Percentiles rank a stretch among this genome's conserved stretches.
Conservation (phyloP, 345 rosid species). For the rapeseed (Brassica napus) region DNA sequence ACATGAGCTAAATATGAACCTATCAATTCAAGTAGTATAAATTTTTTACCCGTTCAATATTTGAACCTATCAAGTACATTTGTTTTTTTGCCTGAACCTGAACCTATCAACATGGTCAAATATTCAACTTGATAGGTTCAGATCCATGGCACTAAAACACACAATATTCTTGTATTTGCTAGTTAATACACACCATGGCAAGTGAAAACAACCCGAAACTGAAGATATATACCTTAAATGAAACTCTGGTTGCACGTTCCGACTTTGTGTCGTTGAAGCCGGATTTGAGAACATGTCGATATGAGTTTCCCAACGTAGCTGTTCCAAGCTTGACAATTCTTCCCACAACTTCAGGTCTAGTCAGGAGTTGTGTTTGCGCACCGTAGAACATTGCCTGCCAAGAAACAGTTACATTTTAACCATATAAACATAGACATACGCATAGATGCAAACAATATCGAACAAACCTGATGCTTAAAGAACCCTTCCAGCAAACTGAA, state of each 20-base stretch:
- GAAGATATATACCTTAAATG: slow-evolving; percentile 66
- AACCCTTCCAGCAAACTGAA: slow-evolving; percentile 37
- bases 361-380: slow-evolving; percentile 48
- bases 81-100: neutral
- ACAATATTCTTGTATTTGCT: neutral
- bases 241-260: slow-evolving; percentile 68
- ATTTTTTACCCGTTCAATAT: neutral
- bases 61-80: neutral
- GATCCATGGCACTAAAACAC: neutral
- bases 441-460: neutral
- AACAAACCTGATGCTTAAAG: slow-evolving; percentile 41
- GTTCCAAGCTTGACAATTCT: slow-evolving; percentile 56
- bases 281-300: slow-evolving; percentile 44
- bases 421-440: no score
- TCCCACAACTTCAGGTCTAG: slow-evolving; percentile 52
- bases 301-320: slow-evolving; percentile 55
- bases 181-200: neutral
- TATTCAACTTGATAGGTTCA: neutral
- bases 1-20: neutral
- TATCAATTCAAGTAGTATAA: neutral
- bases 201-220: neutral
- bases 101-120: neutral
- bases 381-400: slow-evolving; percentile 61
- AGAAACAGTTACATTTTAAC: neutral
- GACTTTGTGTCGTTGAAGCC: slow-evolving; percentile 58